Conservation (phyloP, 495 filamentous ascomycete genomes). For the Margaritispora aquatica region DNA sequence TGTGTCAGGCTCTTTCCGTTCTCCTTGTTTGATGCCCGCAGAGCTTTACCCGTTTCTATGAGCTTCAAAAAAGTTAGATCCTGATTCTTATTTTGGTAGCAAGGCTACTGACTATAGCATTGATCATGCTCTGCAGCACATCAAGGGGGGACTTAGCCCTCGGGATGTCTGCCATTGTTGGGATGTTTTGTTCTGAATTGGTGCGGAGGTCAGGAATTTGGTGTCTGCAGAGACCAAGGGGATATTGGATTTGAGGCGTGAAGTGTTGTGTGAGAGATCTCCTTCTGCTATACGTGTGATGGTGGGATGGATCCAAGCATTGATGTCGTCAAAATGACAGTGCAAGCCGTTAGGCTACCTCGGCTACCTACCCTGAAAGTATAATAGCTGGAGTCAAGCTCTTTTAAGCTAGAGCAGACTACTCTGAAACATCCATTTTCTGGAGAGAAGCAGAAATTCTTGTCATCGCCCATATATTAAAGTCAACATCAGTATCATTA, state of each 20-base stretch:
- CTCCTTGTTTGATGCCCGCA: constrained; percentile 34
- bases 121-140: constrained; percentile 36
- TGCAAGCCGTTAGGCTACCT: neutral
- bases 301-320: neutral
- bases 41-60: constrained; percentile 43
- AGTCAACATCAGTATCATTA: no score
- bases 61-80: constrained; percentile 32
- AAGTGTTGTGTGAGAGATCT: no score
- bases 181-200: neutral
- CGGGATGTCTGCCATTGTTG: constrained; percentile 29
- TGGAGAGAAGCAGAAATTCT: neutral
- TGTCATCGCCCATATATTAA: no score
- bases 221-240: neutral
- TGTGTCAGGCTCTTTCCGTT: constrained; percentile 27
- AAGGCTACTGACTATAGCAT: constrained; percentile 36
- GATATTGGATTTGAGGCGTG: neutral
- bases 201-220: neutral
- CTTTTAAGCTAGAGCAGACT: neutral
- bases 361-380: neutral
- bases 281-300: no score
- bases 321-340: neutral
- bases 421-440: neutral
- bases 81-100: neutral
- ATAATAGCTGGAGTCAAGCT: neutral
- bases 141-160: constrained; percentile 32